Evolutionary conservation across 257 asterid genomes (phyloP).

Genomic region (Solanum pennellii): DNA sequence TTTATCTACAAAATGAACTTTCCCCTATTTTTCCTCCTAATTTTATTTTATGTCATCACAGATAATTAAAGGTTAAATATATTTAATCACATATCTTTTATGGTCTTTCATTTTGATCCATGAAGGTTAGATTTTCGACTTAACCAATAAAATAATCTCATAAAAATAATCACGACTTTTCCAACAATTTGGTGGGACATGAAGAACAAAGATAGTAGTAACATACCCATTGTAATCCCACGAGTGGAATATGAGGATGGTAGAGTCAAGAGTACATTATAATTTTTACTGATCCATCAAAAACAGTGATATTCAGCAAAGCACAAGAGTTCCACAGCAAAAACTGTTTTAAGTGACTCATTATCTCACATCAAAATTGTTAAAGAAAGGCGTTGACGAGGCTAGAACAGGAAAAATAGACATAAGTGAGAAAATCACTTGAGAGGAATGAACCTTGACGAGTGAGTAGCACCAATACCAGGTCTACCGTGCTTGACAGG

Average conservation of each 20-base stretch:
- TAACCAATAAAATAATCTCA: too few relatives aligned
- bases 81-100: too few relatives aligned
- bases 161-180: too few relatives aligned
- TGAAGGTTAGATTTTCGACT: too few relatives aligned
- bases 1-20: neutral
- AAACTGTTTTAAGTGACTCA: neutral
- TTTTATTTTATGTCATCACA: neutral
- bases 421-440: constrained; percentile 24
- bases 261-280: neutral
- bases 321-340: neutral
- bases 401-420: neutral
- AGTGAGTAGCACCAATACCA: constrained; percentile 93
- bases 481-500: constrained; percentile 93
- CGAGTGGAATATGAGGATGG: neutral
- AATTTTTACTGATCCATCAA: neutral
- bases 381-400: neutral
- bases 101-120: too few relatives aligned
- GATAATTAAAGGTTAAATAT: neutral
- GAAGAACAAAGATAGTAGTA: neutral
- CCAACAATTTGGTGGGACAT: too few relatives aligned
- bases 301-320: neutral
- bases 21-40: neutral
- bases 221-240: neutral
- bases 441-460: constrained; percentile 86
- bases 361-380: neutral